Evolutionary conservation across 2,329 filamentous ascomycete genomes (phyloP).

Genomic region (Nemania sp.): DNA sequence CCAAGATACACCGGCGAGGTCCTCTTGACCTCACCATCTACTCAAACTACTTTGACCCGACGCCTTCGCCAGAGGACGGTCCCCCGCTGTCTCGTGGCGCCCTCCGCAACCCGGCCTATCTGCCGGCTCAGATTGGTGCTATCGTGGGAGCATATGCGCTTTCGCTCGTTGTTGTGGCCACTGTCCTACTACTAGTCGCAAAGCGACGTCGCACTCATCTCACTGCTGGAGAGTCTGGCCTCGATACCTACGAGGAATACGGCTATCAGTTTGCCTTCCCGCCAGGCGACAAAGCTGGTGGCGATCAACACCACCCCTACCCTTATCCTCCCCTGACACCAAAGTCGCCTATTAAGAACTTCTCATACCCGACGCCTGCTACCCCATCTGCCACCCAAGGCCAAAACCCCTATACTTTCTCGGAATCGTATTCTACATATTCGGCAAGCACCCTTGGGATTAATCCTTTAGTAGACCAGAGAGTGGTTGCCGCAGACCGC

Average conservation of each 20-base stretch:
- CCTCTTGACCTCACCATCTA: slow-evolving; percentile 30
- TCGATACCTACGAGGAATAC: slow-evolving; percentile 40
- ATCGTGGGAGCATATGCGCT: slow-evolving; percentile 83
- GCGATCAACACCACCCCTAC: slow-evolving; percentile 31
- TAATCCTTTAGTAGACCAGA: slow-evolving; percentile 74
- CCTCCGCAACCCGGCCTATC: slow-evolving; percentile 62
- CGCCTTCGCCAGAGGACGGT: slow-evolving; percentile 63
- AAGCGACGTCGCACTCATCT: slow-evolving; percentile 59
- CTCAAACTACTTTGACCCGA: slow-evolving; percentile 53
- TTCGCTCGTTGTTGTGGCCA: slow-evolving; percentile 73
- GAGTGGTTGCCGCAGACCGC: slow-evolving; percentile 73
- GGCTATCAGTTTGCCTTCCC: slow-evolving; percentile 33
- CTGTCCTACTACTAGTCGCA: slow-evolving; percentile 63
- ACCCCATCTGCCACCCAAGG: slow-evolving; percentile 30
- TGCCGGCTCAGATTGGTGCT: slow-evolving; percentile 81
- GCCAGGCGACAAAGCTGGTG: slow-evolving; percentile 27
- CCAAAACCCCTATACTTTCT: slow-evolving; percentile 50
- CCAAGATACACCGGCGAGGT: slow-evolving; percentile 19
- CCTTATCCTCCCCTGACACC: slow-evolving; percentile 41
- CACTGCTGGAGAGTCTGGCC: slow-evolving; percentile 55
- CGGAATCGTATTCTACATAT: slow-evolving; percentile 52
- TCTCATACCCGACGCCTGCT: slow-evolving; percentile 53
- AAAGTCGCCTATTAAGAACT: slow-evolving; percentile 49
- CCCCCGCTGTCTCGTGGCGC: slow-evolving; percentile 62
- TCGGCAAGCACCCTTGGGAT: slow-evolving; percentile 59